Percentiles rank a stretch among this genome's conserved stretches.
Conservation (phyloP, 805 yeast species). For the Candida sithepensis region DNA sequence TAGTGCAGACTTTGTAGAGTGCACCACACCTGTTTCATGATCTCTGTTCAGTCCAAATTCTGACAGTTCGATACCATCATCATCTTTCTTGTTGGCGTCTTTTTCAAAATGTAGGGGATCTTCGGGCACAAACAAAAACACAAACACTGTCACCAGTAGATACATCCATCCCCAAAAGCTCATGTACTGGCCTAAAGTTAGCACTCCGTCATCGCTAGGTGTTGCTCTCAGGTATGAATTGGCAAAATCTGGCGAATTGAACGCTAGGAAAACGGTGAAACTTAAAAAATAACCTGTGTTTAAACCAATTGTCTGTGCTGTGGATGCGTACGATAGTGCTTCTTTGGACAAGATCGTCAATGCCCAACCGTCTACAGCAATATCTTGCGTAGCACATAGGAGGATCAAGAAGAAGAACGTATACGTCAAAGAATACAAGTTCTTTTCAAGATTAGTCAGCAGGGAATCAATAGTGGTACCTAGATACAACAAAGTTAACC, state of each 20-base stretch:
- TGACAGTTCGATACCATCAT: slow-evolving; percentile 18
- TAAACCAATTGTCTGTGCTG: slow-evolving; percentile 95
- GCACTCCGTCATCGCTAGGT: slow-evolving; percentile 62
- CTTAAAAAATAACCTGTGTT: slow-evolving; percentile 90
- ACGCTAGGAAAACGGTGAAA: slow-evolving; percentile 86
- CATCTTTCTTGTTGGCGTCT: slow-evolving; percentile 28
- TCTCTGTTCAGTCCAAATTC: slow-evolving; percentile 16
- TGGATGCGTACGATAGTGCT: slow-evolving; percentile 86
- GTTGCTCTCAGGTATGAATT: slow-evolving; percentile 69
- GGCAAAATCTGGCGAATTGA: slow-evolving; percentile 90
- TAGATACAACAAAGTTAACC: slow-evolving; percentile 59
- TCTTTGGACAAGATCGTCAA: slow-evolving; percentile 75
- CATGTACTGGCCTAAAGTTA: slow-evolving; percentile 74
- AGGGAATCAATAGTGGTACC: slow-evolving; percentile 54
- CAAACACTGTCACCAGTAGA: slow-evolving; percentile 58
- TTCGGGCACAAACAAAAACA: slow-evolving; percentile 64
- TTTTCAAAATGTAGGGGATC: slow-evolving; percentile 43
- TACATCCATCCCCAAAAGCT: slow-evolving; percentile 73
- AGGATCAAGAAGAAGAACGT: slow-evolving; percentile 77
- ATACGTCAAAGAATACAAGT: slow-evolving; percentile 56
- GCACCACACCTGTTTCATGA: slow-evolving; percentile 7
- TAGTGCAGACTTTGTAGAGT: slow-evolving; percentile 32
- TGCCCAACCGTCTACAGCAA: slow-evolving; percentile 99
- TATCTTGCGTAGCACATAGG: slow-evolving; percentile 95
- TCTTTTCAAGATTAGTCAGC: slow-evolving; percentile 41